Percentiles rank a stretch among this genome's conserved stretches.
phyloP scores from a whole-genome alignment of 495 filamentous ascomycete species.

The Aspergillus baeticus region DNA sequence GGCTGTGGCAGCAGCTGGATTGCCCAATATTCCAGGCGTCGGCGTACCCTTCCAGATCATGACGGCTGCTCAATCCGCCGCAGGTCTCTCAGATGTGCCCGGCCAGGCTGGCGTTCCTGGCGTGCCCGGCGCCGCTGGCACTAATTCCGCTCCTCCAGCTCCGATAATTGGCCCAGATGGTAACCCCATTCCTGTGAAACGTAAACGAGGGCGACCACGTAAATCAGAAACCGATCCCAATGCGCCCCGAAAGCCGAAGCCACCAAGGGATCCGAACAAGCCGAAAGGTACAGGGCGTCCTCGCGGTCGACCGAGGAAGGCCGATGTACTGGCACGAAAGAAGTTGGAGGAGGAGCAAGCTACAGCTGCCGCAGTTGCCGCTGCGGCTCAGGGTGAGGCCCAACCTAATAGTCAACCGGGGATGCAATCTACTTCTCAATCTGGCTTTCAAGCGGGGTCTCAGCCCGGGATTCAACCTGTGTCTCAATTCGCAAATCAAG shows the following conservation, averaged over 20 bases:
- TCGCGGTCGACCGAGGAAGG: conserved; percentile 40
- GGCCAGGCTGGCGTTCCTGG: neutral
- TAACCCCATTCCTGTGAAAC: conserved; percentile 32
- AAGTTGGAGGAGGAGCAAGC: conserved; percentile 20
- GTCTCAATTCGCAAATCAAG: no score
- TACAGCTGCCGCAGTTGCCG: conserved; percentile 27
- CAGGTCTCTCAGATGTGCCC: neutral
- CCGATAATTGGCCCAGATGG: conserved; percentile 34
- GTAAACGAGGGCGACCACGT: conserved; percentile 40
- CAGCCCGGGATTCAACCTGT: neutral
- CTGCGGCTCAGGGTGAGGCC: neutral
- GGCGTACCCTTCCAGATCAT: neutral
- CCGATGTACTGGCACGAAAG: conserved; percentile 32
- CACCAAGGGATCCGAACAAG: conserved; percentile 22
- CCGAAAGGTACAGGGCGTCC: conserved; percentile 35
- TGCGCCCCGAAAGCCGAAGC: conserved; percentile 26
- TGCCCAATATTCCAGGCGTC: neutral
- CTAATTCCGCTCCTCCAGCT: conserved; percentile 11
- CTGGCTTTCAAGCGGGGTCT: neutral
- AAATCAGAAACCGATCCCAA: conserved; percentile 33
- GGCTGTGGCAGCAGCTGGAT: neutral
- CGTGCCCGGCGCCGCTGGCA: neutral
- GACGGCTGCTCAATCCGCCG: neutral
- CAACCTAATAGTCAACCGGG: neutral
- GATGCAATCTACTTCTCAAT: neutral